Base-by-base conservation (phyloP, 768 basidiomycete genomes). In the Rhodotorula diobovata region DNA sequence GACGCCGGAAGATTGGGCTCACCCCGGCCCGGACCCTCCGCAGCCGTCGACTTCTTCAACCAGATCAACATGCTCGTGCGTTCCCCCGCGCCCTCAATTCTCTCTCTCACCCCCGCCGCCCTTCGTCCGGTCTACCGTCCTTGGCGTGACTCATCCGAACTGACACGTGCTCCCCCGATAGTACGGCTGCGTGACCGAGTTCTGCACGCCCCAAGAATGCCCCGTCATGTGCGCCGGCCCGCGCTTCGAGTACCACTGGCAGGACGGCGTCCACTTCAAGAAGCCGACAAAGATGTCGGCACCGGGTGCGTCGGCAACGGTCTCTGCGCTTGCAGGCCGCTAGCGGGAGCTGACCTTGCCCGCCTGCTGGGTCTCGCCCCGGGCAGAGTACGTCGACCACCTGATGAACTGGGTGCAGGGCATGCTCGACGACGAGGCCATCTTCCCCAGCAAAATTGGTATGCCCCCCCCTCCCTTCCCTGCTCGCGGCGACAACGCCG, bases 21-120 rank as follows among this genome's bases (percentile, higher is more conserved):
- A 37, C 35, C 51, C 32, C 32, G 11, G n/a, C n/a, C n/a, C n/a
- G n/a, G n/a, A n/a, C n/a, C n/a, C 14, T 21, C 16, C 11, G 28
- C 76, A 99, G 96, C 93, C 41, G 95, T 98, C 70, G 96, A 99
- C 81, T 99, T 99, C 83, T 99, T 98, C 85, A 99, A 98, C 79
- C 96, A 99, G 79, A 82, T 99, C 74, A 99, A 99, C 80, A 99
- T 99, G 96, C 83, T 99, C 30, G 67, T 67, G 11, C 39, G 65
- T 66, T 37, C 20, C 34, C 35, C 41, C n/a, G 43, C 41, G 20
- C 25, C 14, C 51, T 37, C 50, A 8, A 1, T 46, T 25, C 46
- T 25, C 23, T 20, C 46, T 21, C 23, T 16, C 4, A 20, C 20
- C 20, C 46, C 8, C 45, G 45, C 43, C 11, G 43, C 43, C 18